Conservation (phyloP, 495 filamentous ascomycete species). For the Friedmanniomyces endolithicus region DNA sequence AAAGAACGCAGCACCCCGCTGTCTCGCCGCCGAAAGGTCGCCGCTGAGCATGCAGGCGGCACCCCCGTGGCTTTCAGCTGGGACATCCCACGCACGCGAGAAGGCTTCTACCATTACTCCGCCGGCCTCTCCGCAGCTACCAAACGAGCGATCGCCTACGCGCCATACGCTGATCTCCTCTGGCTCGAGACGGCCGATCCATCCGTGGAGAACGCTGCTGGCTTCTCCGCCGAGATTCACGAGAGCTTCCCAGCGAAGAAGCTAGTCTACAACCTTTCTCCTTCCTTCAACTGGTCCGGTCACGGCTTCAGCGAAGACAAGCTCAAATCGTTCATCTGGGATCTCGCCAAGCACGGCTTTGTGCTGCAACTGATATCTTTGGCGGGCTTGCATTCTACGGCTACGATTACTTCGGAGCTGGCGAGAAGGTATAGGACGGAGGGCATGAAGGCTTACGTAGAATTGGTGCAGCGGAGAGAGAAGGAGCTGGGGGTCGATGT, state of each 20-base stretch:
- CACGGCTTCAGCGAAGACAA: slow-evolving; percentile 75
- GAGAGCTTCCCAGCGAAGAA: slow-evolving; percentile 58
- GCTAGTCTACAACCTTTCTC: slow-evolving; percentile 88
- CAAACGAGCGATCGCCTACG: slow-evolving; percentile 83
- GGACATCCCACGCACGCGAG: slow-evolving; percentile 84
- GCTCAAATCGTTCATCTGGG: slow-evolving; percentile 86
- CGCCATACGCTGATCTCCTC: slow-evolving; percentile 83
- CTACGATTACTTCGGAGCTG: slow-evolving; percentile 75
- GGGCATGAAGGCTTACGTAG: slow-evolving; percentile 92
- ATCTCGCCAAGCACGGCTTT: slow-evolving; percentile 86
- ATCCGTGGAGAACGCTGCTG: slow-evolving; percentile 57
- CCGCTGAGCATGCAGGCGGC: slow-evolving; percentile 43
- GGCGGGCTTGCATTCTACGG: slow-evolving; percentile 80
- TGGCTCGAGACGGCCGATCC: slow-evolving; percentile 96
- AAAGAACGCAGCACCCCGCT: slow-evolving; percentile 60
- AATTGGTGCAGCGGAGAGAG: slow-evolving; percentile 74
- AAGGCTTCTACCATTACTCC: slow-evolving; percentile 92
- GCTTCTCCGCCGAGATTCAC: slow-evolving; percentile 65
- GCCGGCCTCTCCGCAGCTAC: slow-evolving; percentile 81
- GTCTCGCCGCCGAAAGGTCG: slow-evolving; percentile 58
- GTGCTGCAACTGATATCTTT: slow-evolving; percentile 87
- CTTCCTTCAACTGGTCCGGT: slow-evolving; percentile 96
- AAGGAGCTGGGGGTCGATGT: slow-evolving; percentile 91
- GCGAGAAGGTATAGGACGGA: slow-evolving; percentile 71
- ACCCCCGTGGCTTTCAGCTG: slow-evolving; percentile 69